Evolutionary conservation across 257 asterid genomes (phyloP).

Genomic region (Jasminum sambac): DNA sequence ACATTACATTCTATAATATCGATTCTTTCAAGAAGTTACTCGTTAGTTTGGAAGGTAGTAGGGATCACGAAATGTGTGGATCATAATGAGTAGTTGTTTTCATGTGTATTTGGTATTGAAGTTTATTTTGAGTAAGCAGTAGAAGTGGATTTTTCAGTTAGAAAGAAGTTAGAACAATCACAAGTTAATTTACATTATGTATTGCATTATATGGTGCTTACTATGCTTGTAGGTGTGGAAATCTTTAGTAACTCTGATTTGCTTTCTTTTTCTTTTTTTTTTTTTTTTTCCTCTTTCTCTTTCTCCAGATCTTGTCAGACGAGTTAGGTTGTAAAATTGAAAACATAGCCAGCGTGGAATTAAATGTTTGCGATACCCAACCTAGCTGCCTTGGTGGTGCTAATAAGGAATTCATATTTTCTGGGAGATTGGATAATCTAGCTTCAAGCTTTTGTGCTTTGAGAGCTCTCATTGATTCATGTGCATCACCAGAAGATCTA

Average conservation of each 20-base stretch:
- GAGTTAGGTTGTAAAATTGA: constrained; percentile 83
- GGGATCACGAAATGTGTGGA: too few species aligned
- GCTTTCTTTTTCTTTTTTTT: too few species aligned
- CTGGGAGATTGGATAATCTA: constrained; percentile 98
- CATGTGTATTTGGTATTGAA: too few species aligned
- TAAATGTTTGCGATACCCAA: constrained; percentile 95
- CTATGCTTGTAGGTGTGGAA: neutral
- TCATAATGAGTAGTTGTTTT: too few species aligned
- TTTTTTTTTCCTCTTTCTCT: too few species aligned
- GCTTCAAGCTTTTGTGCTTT: constrained; percentile 97
- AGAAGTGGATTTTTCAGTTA: too few species aligned
- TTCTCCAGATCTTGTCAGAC: constrained; percentile 89
- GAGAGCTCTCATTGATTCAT: constrained; percentile 91
- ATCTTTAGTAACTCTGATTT: constrained; percentile 11
- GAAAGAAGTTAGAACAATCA: too few species aligned
- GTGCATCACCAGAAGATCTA: constrained; percentile 65
- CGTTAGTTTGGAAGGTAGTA: too few species aligned
- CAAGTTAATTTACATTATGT: neutral
- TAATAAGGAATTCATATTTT: constrained; percentile 86
- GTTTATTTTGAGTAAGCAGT: too few species aligned
- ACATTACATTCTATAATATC: constrained; percentile 10
- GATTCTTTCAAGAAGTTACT: neutral
- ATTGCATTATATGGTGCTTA: neutral
- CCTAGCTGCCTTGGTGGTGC: constrained; percentile 99
- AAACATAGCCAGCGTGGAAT: constrained; percentile 78